Conservation (phyloP, 1,284 basidiomycete species). For the Leccinum colubrinum region DNA sequence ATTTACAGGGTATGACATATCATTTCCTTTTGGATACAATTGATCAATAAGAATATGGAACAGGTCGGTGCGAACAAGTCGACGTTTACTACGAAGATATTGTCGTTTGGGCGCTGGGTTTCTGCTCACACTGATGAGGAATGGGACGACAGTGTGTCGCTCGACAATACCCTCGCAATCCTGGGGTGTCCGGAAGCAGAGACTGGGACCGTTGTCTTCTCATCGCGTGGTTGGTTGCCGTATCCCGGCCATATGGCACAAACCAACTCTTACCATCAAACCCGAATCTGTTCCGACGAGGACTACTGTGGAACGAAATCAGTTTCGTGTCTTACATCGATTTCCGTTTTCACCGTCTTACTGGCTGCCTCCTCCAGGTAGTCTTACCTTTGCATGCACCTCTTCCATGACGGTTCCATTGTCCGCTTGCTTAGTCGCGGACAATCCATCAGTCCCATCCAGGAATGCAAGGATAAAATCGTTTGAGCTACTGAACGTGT, state of each 20-base stretch:
- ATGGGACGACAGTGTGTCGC: conserved; percentile 86
- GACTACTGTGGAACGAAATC: conserved; percentile 59
- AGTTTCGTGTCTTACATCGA: conserved; percentile 42
- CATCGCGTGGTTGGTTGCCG: conserved; percentile 53
- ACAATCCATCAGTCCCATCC: conserved; percentile 32
- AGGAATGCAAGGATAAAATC: conserved; percentile 52
- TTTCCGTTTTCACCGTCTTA: conserved; percentile 6
- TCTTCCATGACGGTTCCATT: conserved; percentile 63
- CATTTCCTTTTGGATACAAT: neutral
- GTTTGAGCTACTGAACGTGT: conserved; percentile 54
- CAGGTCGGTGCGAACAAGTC: conserved; percentile 87
- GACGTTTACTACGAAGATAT: conserved; percentile 83
- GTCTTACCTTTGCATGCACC: conserved; percentile 64
- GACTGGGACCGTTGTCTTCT: conserved; percentile 66
- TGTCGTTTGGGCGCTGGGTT: conserved; percentile 89
- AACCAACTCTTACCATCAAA: conserved; percentile 39
- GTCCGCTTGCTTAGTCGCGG: conserved; percentile 55
- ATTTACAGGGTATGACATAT: conserved; percentile 67
- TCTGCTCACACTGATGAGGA: conserved; percentile 84
- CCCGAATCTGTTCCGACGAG: conserved; percentile 40
- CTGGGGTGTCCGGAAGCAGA: conserved; percentile 44
- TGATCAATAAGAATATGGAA: conserved; percentile 11
- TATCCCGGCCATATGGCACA: conserved; percentile 48
- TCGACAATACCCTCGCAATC: conserved; percentile 43
- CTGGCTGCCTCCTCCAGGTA: conserved; percentile 15